Conservation (phyloP, 176 grass and related monocot genomes). For the Pharus latifolius region DNA sequence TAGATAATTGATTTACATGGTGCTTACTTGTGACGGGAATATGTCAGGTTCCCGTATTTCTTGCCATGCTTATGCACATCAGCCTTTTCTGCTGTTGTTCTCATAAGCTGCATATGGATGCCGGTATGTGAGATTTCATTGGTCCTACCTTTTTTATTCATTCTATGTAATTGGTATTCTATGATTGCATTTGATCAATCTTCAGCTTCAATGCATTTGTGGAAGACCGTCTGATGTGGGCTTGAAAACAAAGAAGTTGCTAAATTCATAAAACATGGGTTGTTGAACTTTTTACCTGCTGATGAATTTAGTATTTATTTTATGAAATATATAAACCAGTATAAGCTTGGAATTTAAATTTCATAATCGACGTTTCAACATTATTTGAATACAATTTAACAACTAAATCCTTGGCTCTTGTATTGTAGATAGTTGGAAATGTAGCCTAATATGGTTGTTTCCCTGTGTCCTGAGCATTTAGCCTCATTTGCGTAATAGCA, state of each 20-base stretch:
- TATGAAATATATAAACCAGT: background rate
- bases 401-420: background rate
- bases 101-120: constrained; percentile 85
- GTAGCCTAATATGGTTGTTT: background rate
- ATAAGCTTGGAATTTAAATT: background rate
- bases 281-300: background rate
- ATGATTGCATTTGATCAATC: background rate
- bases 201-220: background rate
- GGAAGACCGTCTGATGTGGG: background rate
- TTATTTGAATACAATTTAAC: background rate
- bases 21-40: constrained; percentile 4
- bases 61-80: constrained; percentile 75
- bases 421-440: background rate
- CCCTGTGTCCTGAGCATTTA: background rate
- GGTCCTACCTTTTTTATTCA: background rate
- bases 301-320: background rate
- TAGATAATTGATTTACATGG: background rate
- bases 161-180: background rate
- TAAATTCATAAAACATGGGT: background rate
- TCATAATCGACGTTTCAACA: background rate
- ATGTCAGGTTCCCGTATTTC: constrained; percentile 78
- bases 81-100: constrained; percentile 50
- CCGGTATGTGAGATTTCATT: constrained; percentile 53
- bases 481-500: background rate
- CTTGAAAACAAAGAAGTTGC: background rate